phyloP scores from a whole-genome alignment of 805 yeast genomes.

The Pichia eremophila region DNA sequence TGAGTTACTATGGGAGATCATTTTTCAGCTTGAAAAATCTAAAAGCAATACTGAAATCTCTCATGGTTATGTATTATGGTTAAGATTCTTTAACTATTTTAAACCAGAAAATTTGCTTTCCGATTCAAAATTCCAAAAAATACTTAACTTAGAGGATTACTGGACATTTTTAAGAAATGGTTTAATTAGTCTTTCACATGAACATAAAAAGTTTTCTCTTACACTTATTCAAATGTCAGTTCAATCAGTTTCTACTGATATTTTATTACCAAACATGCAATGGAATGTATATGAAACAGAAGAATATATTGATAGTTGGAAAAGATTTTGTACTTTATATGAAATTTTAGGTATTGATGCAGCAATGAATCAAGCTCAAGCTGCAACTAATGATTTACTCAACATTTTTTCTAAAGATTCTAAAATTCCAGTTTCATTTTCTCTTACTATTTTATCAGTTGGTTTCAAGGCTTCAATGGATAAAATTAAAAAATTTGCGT shows the following conservation, averaged over 20 bases:
- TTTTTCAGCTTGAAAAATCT: conserved; percentile 30
- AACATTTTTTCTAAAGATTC: conserved; percentile 41
- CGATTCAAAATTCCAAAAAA: conserved; percentile 21
- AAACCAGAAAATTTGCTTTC: conserved; percentile 7
- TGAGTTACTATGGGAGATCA: conserved; percentile 33
- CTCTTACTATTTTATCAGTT: conserved; percentile 59
- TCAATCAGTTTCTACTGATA: conserved; percentile 28
- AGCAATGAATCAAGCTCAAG: conserved; percentile 77
- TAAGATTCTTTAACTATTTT: conserved; percentile 36
- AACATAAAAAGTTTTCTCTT: conserved; percentile 57
- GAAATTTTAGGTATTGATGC: conserved; percentile 82
- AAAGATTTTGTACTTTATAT: conserved; percentile 59
- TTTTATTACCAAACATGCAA: conserved; percentile 31
- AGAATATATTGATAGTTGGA: conserved; percentile 48
- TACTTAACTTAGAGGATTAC: conserved; percentile 28
- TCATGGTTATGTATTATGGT: conserved; percentile 45
- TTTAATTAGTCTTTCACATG: conserved; percentile 47
- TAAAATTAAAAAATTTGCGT: conserved; percentile 56
- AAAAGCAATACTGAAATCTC: conserved; percentile 21
- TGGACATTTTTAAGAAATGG: conserved; percentile 55
- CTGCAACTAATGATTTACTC: conserved; percentile 57
- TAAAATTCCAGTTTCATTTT: conserved; percentile 59
- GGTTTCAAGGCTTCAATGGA: conserved; percentile 74
- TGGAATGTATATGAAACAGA: conserved; percentile 32
- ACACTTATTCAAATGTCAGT: conserved; percentile 58